Evolutionary conservation across 805 yeast genomes (phyloP).

Genomic region (Saccharomycopsis sp.): DNA sequence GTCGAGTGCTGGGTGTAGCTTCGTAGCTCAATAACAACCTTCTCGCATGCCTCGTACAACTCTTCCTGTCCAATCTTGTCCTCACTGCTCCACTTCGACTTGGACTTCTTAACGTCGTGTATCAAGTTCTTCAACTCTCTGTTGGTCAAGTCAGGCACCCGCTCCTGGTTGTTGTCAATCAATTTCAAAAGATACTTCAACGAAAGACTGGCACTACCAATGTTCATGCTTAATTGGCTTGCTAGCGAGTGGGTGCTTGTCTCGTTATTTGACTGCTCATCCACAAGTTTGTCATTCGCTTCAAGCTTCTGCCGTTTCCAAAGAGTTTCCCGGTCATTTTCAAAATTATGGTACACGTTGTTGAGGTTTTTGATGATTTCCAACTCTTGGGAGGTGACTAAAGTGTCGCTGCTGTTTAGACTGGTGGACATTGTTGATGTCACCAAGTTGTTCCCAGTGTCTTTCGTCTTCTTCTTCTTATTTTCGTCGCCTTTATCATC

Average conservation of each 20-base stretch:
- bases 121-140: slow-evolving; percentile 75
- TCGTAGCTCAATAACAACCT: slow-evolving; percentile 81
- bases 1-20: slow-evolving; percentile 95
- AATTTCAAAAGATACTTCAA: slow-evolving; percentile 71
- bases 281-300: slow-evolving; percentile 64
- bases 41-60: slow-evolving; percentile 93
- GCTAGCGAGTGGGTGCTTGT: slow-evolving; percentile 12
- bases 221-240: slow-evolving; percentile 29
- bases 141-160: slow-evolving; percentile 58
- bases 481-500: slow-evolving; percentile 1
- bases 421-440: slow-evolving; percentile 19
- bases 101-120: slow-evolving; percentile 85
- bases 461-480: no score
- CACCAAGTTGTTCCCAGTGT: no score
- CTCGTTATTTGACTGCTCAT: slow-evolving; percentile 14
- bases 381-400: slow-evolving; percentile 22
- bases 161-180: slow-evolving; percentile 74
- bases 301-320: slow-evolving; percentile 69
- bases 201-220: slow-evolving; percentile 70
- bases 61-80: slow-evolving; percentile 96
- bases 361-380: slow-evolving; percentile 49
- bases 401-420: slow-evolving; percentile 13
- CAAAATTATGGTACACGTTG: slow-evolving; percentile 67
- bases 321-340: slow-evolving; percentile 65
- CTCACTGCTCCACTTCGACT: slow-evolving; percentile 97